Base-by-base conservation (phyloP, 2,329 filamentous ascomycete species). In the Aureobasidium sp. region DNA sequence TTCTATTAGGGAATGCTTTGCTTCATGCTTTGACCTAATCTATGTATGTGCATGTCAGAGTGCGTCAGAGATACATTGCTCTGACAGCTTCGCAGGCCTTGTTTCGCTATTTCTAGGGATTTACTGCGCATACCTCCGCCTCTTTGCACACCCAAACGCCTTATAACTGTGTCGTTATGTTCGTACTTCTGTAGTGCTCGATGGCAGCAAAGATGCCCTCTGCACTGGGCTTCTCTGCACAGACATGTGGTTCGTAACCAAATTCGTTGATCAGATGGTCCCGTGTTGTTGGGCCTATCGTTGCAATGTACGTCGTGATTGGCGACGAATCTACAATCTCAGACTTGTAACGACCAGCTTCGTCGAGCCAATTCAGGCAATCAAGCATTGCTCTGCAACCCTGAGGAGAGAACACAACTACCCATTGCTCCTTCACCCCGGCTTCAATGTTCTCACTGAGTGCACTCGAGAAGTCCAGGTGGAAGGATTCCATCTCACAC, bases 221-320 rank as follows among this genome's bases (percentile, higher is more conserved):
- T 0, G 90, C 88, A 66, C 81, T 95, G 1, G 93, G 93, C 62
- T 77, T 84, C 62, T 80, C 80, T 1, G 93, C 88, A 68, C 86
- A 94, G n/a, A 87, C 85, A 64, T 91, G 83, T 1, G 88, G 82
- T 61, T 82, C 76, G 58, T 83, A 85, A 1, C 71, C 79, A 66
- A 89, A 88, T 1, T 74, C 77, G 17, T 75, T 72, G 14, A 73
- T 66, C 39, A 98, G 71, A 69, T 88, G 83, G 60, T 90, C 83
- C 58, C 84, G 78, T 10, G 93, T 98, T 16, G 93, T 98, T 11
- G 93, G 91, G 0, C 93, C 93, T 68, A 98, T 98, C 0, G 90
- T 94, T 12, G 85, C 88, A 56, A 97, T 75, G 57, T 79, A 82
- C 1, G 83, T 85, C 10, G 51, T 54, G 52, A 58, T 48, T 57